Evolutionary conservation across 495 filamentous ascomycete genomes (phyloP), one percentile per base, ranked within the genome.

Genomic region (Halenospora varia): DNA sequence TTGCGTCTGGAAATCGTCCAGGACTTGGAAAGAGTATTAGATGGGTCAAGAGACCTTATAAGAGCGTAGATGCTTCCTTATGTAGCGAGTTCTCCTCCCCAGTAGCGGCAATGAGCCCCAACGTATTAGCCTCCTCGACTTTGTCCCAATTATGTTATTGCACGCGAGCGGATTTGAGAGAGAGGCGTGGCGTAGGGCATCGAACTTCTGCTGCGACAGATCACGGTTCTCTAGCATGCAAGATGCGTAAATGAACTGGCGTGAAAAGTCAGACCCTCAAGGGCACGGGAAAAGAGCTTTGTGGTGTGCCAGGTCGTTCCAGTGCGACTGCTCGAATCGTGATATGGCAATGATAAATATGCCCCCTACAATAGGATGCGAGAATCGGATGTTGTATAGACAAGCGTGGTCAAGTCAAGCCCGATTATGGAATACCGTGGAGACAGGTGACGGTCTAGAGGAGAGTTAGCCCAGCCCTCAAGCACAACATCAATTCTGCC

Each of bases 1-100:
- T 63, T 59, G 42, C 44, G 42, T 61, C 62, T 64, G 62, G 62
- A 60, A 54, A 51, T 53, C 45, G 51, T 58, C 68, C 69, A 66
- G 63, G 63, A 55, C 51, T 61, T 53, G 42, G 42, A n/a, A n/a
- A n/a, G 8, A 45, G 11, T 4, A 45, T 15, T 6, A 45, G 42
- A 6, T 20, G 11, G 6, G 11, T 45, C 18, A n/a, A 15, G 42
- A 9, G 18, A 15, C n/a, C 18, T 45, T 6, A 15, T 15, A 40
- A 40, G 42, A 20, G 42, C 8, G 6, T 6, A 45, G 6, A n/a
- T 9, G 42, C 42, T 45, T n/a, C 17, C 8, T 45, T n/a, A 45
- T 9, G n/a, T 45, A 45, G n/a, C 18, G n/a, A 45, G 18, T 9
- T 15, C 8, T 20, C 42, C 18, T 9, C 42, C 42, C 18, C 13